Evolutionary conservation across 768 basidiomycete species (phyloP).

Genomic region (Glaciozyma martinii): DNA sequence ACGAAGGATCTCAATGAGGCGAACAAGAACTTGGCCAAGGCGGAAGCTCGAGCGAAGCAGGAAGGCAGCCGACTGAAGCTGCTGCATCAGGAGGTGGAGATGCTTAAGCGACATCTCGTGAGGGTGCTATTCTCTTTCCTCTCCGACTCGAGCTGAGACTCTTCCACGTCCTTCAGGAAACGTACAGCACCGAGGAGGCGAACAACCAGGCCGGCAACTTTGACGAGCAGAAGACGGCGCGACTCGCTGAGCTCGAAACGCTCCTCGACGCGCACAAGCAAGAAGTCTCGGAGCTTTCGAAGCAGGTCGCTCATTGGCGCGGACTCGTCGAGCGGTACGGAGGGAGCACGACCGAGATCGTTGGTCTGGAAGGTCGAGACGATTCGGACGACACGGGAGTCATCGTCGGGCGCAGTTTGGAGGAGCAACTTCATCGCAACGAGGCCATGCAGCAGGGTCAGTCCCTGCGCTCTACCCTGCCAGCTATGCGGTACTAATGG

Average conservation of each 20-base stretch:
- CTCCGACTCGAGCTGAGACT: background rate
- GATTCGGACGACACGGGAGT: background rate
- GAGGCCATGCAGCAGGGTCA: conserved; percentile 22
- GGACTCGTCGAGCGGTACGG: conserved; percentile 30
- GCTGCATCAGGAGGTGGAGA: conserved; percentile 23
- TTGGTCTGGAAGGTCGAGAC: conserved; percentile 19
- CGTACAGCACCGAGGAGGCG: conserved; percentile 29
- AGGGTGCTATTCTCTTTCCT: background rate
- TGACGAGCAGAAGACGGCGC: conserved; percentile 24
- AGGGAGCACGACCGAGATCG: conserved; percentile 28
- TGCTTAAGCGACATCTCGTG: conserved; percentile 31
- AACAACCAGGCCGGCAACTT: conserved; percentile 19
- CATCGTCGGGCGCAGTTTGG: conserved; percentile 5
- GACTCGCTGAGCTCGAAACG: conserved; percentile 25
- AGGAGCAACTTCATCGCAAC: conserved; percentile 22
- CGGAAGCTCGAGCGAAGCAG: conserved; percentile 23
- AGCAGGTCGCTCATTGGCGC: conserved; percentile 19
- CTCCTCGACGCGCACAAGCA: conserved; percentile 27
- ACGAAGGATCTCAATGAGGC: conserved; percentile 7
- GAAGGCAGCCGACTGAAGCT: conserved; percentile 12
- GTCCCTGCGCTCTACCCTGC: background rate
- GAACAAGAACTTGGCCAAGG: background rate
- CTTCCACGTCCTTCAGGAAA: conserved; percentile 7
- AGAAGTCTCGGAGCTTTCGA: conserved; percentile 8
- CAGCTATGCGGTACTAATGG: background rate